Base-by-base conservation (phyloP, 345 rosid species). In the Bruguiera gymnorhiza region DNA sequence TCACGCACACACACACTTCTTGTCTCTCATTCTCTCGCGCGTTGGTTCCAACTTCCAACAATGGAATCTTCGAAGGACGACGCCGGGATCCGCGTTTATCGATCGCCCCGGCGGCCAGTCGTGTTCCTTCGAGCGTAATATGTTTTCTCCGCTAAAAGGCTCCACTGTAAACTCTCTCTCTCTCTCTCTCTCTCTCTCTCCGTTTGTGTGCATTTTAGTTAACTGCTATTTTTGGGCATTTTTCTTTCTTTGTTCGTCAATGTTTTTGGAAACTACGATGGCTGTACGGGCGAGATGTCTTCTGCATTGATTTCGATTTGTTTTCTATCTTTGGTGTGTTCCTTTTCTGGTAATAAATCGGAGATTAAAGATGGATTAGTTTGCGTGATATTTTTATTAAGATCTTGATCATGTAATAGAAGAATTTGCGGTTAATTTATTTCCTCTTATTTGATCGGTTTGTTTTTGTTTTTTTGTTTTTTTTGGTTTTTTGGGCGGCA, bases 51-150 rank as follows among this genome's bases (percentile, higher is more conserved):
- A 20, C 15, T 50, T 70, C 72, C 75, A 76, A 63, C 72, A 53
- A 79, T 79, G 87, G 87, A 74, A 77, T 77, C 76, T 82, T 75
- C 71, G 64, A 79, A 70, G 70, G 71, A 29, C 78, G 68, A 29
- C 79, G 73, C 80, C 78, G 88, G 88, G 86, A 88, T 86, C 88
- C 75, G 84, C 78, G 72, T 73, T 73, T 80, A 75, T 79, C 80
- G 87, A 85, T 89, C 80, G 36, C 77, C 54, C 67, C 77, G 58
- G 26, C 67, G 16, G 50, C 72, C 60, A 24, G 6, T 56, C 29
- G 31, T 16, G 26, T 56, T 27, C 68, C 73, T 76, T 72, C 66
- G 55, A 70, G 72, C 72, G 19, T 79, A 72, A 64, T 78, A 21
- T 55, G 37, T 31, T 62, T 27, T 34, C 29, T 23, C 34, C 53